Conservation (phyloP, 2,329 filamentous ascomycete genomes). For the Cadophora malorum region DNA sequence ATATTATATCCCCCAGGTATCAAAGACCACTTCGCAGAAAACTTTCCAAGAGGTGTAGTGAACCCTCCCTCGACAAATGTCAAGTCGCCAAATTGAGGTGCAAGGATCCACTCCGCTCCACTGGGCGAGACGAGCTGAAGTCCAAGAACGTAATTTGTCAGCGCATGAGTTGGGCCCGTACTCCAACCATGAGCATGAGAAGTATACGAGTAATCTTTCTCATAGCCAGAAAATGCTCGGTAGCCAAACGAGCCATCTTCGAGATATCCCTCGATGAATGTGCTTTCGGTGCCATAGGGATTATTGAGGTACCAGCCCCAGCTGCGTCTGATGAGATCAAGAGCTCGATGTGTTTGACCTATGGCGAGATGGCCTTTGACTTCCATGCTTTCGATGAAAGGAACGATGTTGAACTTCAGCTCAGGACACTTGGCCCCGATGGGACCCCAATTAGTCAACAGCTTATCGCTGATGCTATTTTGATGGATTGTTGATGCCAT, state of each 20-base stretch:
- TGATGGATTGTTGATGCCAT: conserved; percentile 12
- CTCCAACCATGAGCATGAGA: conserved; percentile 59
- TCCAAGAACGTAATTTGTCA: conserved; percentile 53
- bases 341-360: conserved; percentile 55
- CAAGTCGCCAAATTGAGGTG: conserved; percentile 50
- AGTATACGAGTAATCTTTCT: conserved; percentile 52
- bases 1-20: conserved; percentile 21
- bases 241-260: conserved; percentile 64
- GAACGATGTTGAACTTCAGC: conserved; percentile 58
- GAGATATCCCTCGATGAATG: conserved; percentile 65
- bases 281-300: conserved; percentile 62
- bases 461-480: conserved; percentile 14
- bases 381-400: conserved; percentile 64
- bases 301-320: conserved; percentile 68
- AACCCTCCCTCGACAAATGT: conserved; percentile 50
- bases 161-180: conserved; percentile 54
- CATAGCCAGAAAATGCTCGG: conserved; percentile 53
- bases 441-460: conserved; percentile 53
- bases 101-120: conserved; percentile 48
- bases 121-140: conserved; percentile 46
- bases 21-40: conserved; percentile 44
- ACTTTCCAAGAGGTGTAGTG: conserved; percentile 48
- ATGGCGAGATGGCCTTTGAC: conserved; percentile 61
- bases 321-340: conserved; percentile 59
- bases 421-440: conserved; percentile 62